Evolutionary conservation across 1,284 basidiomycete genomes (phyloP).

Genomic region (Pseudozyma flocculosa): DNA sequence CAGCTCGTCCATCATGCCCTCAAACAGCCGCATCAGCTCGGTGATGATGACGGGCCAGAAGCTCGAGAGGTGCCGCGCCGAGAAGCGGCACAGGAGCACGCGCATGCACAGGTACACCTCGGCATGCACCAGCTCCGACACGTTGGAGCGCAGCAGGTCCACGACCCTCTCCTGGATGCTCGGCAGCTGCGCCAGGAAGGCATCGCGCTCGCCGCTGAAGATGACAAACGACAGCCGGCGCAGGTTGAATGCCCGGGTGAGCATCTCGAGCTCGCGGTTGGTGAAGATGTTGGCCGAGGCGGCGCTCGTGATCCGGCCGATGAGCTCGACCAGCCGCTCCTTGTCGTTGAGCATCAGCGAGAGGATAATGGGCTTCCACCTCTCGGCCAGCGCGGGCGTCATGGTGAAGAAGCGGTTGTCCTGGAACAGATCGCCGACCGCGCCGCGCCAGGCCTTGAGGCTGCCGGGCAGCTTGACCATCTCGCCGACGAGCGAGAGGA

Average conservation of each 20-base stretch:
- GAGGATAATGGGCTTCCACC: constrained; percentile 79
- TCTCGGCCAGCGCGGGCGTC: constrained; percentile 63
- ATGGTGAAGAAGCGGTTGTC: constrained; percentile 86
- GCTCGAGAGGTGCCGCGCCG: constrained; percentile 84
- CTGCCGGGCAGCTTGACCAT: constrained; percentile 77
- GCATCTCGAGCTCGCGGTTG: constrained; percentile 89
- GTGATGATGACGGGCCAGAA: constrained; percentile 97
- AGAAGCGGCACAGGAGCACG: constrained; percentile 86
- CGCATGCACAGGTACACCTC: constrained; percentile 87
- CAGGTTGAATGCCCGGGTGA: constrained; percentile 81
- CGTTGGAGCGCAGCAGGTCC: constrained; percentile 77
- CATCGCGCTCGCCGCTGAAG: constrained; percentile 81
- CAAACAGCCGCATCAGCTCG: constrained; percentile 73
- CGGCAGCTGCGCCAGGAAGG: constrained; percentile 84
- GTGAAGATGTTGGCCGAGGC: constrained; percentile 94
- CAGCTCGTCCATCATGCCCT: constrained; percentile 61
- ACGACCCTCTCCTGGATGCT: constrained; percentile 94
- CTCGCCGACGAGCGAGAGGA: constrained; percentile 68
- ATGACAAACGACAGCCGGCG: constrained; percentile 83
- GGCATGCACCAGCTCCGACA: constrained; percentile 80
- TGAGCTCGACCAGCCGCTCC: constrained; percentile 77
- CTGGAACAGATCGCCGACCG: constrained; percentile 77
- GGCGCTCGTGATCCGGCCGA: constrained; percentile 63
- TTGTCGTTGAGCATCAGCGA: constrained; percentile 83
- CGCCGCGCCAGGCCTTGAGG: constrained; percentile 79